Evolutionary conservation across 2,329 filamentous ascomycete species (phyloP).

Genomic region (Cladosporium velox): DNA sequence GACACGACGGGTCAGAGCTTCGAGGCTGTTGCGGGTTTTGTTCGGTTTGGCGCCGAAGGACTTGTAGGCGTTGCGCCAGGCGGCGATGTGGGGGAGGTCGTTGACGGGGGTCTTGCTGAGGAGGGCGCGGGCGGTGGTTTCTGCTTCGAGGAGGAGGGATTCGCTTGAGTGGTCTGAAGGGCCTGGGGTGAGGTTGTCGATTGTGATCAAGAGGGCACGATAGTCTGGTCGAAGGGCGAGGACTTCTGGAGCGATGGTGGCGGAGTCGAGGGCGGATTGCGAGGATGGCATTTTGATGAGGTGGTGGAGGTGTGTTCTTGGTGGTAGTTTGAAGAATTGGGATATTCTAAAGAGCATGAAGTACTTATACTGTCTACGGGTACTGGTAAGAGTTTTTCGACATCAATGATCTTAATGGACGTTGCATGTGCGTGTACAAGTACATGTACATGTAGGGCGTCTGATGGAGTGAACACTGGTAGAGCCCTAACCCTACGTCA

Average conservation of each 20-base stretch:
- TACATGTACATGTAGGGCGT: not conserved
- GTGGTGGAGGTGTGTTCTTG: not conserved
- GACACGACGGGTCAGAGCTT: conserved; percentile 40
- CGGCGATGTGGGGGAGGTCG: conserved; percentile 40
- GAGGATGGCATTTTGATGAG: not conserved
- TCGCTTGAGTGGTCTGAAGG: conserved; percentile 39
- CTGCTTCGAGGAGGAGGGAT: conserved; percentile 35
- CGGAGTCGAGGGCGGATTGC: conserved; percentile 23
- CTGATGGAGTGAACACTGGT: not conserved
- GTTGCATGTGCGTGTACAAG: not conserved
- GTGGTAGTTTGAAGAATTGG: not conserved
- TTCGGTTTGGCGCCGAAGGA: conserved; percentile 44
- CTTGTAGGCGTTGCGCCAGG: conserved; percentile 45
- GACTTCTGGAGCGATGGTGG: conserved; percentile 30
- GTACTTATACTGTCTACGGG: too few relatives aligned
- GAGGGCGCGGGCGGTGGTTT: conserved; percentile 25
- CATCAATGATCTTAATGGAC: not conserved
- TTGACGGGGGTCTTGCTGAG: conserved; percentile 29
- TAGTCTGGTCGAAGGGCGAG: conserved; percentile 43
- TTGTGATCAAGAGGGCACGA: conserved; percentile 40
- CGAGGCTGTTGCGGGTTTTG: conserved; percentile 42
- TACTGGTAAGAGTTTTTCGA: not conserved
- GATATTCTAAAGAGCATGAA: not conserved
- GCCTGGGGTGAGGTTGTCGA: conserved; percentile 37
- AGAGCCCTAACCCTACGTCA: too few relatives aligned